Evolutionary conservation across 2,329 filamentous ascomycete genomes (phyloP).

Genomic region (Drechslerella coelobrocha): DNA sequence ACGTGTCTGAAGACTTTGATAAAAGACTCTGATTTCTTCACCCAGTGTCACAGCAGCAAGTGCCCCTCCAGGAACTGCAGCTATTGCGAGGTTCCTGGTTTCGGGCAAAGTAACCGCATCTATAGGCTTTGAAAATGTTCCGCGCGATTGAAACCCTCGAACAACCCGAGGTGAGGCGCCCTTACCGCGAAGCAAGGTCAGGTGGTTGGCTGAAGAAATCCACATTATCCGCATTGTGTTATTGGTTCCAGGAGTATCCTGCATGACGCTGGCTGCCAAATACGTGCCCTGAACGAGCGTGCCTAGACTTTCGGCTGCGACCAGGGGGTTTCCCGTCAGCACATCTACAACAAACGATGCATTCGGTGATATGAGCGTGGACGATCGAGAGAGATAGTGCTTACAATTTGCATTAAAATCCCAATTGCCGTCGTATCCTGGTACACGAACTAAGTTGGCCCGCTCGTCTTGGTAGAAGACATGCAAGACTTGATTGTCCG

Average conservation of each 20-base stretch:
- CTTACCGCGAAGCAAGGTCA: slow-evolving; percentile 32
- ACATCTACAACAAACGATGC: background rate
- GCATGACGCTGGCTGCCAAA: slow-evolving; percentile 23
- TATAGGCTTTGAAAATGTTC: slow-evolving; percentile 26
- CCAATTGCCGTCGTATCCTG: slow-evolving; percentile 25
- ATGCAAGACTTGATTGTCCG: slow-evolving; percentile 26
- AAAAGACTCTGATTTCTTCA: slow-evolving; percentile 18
- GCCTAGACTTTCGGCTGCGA: slow-evolving; percentile 19
- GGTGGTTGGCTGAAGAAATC: slow-evolving; percentile 16
- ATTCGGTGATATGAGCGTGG: background rate
- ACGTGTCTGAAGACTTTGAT: slow-evolving; percentile 19
- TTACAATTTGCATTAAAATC: slow-evolving; percentile 28
- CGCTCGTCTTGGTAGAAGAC: slow-evolving; percentile 34
- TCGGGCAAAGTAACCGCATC: slow-evolving; percentile 12
- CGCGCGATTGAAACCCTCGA: slow-evolving; percentile 14
- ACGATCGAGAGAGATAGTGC: background rate
- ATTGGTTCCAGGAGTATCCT: slow-evolving; percentile 29
- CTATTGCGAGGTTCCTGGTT: slow-evolving; percentile 30
- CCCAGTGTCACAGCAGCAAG: slow-evolving; percentile 8
- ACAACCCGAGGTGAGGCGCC: slow-evolving; percentile 25
- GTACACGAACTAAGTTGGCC: slow-evolving; percentile 35
- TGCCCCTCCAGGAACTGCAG: slow-evolving; percentile 4
- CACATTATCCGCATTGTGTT: slow-evolving; percentile 36
- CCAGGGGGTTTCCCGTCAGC: background rate
- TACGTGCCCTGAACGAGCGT: slow-evolving; percentile 29